Base-by-base conservation (phyloP, 139 green algal species). In the Edaphochlamys debaryana region DNA sequence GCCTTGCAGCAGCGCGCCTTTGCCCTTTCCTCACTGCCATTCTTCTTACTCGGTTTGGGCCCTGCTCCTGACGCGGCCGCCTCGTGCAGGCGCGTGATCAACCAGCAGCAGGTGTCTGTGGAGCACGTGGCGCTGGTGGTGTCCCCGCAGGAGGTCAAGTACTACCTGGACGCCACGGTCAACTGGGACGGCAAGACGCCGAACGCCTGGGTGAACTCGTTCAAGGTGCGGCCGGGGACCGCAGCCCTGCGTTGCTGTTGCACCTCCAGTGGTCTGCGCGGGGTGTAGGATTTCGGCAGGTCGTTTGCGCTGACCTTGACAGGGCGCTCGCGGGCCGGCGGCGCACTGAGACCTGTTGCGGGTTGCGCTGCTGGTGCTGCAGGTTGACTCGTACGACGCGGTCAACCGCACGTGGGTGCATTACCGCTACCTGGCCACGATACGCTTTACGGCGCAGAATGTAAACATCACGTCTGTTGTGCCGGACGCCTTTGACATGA, bases 401-500 rank as follows among this genome's bases (percentile, higher is more conserved):
- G 9, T 32, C 9, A 84, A 84, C 27, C 66, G 37, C 13, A 58
- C 66, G 3, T 84, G 78, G 78, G 36, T 84, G 5, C 38, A 77
- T 15, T 84, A 48, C 68, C 17, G 25, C 1, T n/a, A 36, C 5
- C 66, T 84, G 25, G 32, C 66, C 0, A 84, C 78, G 4, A 2
- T 25, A 34, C 78, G 78, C 36, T 77, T 77, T 30, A 58, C 66
- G 0, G 78, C 48, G 1, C 36, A 56, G n/a, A 54, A 63, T 8
- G 2, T 84, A 30, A 84, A 84, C 66, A 84, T 84, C 34, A 77
- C 66, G n/a, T 75, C 48, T 50, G 36, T 37, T 22, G 54, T 76
- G 34, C 78, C 78, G 20, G 38, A 67, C 4, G 69, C n/a, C 7
- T 73, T 82, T 32, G 42, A 82, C 76, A 66, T 37, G 20, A 30